phyloP scores from a whole-genome alignment of 495 filamentous ascomycete genomes.

The Lasiosphaeria miniovina region DNA sequence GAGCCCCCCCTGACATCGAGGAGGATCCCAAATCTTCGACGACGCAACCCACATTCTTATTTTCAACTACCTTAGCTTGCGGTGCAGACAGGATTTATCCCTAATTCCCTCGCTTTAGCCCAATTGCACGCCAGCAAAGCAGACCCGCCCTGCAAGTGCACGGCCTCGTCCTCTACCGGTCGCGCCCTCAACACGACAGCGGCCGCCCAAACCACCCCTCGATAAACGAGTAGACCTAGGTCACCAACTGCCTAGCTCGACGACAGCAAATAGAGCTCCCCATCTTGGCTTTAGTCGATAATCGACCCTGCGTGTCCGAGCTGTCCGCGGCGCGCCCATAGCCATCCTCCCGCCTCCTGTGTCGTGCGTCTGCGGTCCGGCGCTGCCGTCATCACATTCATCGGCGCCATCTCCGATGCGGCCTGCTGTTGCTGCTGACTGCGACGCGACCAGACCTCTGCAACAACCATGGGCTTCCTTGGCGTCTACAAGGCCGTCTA shows the following conservation, averaged over 20 bases:
- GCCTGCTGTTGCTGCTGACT: background rate
- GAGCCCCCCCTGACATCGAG: background rate
- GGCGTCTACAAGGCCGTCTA: constrained; percentile 90
- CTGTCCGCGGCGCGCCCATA: background rate
- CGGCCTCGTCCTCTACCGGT: too few species aligned
- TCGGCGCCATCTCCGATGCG: constrained; percentile 5
- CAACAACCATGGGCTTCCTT: constrained; percentile 63
- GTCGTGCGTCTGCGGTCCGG: constrained; percentile 1
- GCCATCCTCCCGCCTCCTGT: background rate
- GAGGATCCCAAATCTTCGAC: background rate
- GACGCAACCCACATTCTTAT: constrained; percentile 2
- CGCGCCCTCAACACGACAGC: background rate
- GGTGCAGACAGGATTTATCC: background rate
- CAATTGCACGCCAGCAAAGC: background rate
- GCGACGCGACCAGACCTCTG: background rate
- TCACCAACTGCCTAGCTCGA: background rate
- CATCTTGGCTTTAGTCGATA: background rate
- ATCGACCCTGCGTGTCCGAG: background rate
- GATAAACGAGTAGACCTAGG: background rate
- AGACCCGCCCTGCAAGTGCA: background rate
- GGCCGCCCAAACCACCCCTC: background rate
- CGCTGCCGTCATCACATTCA: background rate
- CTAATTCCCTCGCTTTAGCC: background rate
- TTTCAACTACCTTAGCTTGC: background rate
- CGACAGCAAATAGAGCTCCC: background rate